Base-by-base conservation (phyloP, 208 protist genomes). In the Histomonas meleagridis region DNA sequence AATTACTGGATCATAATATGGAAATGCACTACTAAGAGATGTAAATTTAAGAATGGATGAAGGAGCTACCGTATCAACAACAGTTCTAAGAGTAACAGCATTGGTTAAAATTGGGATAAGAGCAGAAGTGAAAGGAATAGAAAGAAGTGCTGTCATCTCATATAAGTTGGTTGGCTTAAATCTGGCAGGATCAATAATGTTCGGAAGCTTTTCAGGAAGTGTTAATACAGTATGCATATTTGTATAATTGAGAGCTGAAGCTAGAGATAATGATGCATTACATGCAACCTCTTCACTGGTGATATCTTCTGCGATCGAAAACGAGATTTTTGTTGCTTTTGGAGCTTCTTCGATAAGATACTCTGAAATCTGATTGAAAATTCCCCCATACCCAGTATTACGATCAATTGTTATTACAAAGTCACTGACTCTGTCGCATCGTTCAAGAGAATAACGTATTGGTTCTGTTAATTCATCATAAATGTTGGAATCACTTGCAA, bases 311-410 rank as follows among this genome's bases (percentile, higher is more conserved):
- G 70, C 70, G 7, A 35, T 79, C 3, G 70, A 46, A 43, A 79
- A 79, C 0, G 40, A 23, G 23, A 79, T 49, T 49, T 35, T 48
- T 46, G 40, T 35, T n/a, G 70, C 70, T 51, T 79, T 79, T 79
- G 70, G 70, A n/a, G 70, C 49, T 49, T 79, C 70, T 46, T 79
- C 70, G 46, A 46, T 23, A 49, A 79, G n/a, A 79, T 79, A 79
- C 40, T 79, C 70, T 18, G 70, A 79, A 21, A 79, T 14, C 28
- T 79, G 46, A 9, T 14, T 51, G 40, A 23, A 79, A 28, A 79
- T 46, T 32, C 70, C 70, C 46, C 70, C 70, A 79, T 79, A 79
- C 0, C 70, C 70, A n/a, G 46, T 23, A 28, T 79, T 79, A n/a
- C 70, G 46, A 40, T 79, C 70, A 26, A 35, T 40, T 51, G 70